Evolutionary conservation across 2,329 filamentous ascomycete species (phyloP), one percentile per base, ranked within the genome.

Genomic region (Dryadomyces sulphureus): DNA sequence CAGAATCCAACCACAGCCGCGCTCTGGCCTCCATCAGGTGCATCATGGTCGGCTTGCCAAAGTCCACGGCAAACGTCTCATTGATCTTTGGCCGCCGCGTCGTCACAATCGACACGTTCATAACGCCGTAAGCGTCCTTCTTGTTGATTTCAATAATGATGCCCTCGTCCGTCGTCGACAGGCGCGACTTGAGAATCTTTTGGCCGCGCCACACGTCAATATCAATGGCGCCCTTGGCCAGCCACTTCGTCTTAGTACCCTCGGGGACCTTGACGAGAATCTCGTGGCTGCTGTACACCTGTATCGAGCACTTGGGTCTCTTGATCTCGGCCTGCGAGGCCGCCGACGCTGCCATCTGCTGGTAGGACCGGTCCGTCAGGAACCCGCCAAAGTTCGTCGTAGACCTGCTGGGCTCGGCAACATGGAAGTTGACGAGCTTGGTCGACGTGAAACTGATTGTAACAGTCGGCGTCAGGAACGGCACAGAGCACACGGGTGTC

Each of bases 31-130:
- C 68, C 6, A 70, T 51, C 14, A 64, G 65, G 35, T 67, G 65
- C 12, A 61, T 62, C 38, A 73, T 57, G 16, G 65, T 58, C 20
- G 66, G 62, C 55, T 62, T 69, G 41, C 75, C 73, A 57, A 81
- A 77, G 56, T 79, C 70, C 25, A 81, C 61, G 35, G 70, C 67
- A 56, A 80, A 75, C 0, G 70, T 72, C 60, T 80, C 75, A 54
- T 74, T 74, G 51, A 80, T 66, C 57, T 69, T 73, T 21, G 78
- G 78, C 50, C 72, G 73, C 46, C 68, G 73, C 14, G 67, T 74
- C 1, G 77, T 77, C 46, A 70, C 64, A 32, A 82, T 67, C 2
- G 71, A 69, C 39, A 82, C 65, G 45, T 73, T 73, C 43, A 81
- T 59, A 34, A 74, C 58, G 27, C 77, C 78, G 49, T 75, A 62